A percentile compares a stretch with the other conserved stretches of the same genome.
Conservation (phyloP, 2,329 filamentous ascomycete genomes). For the Graphilbum sp. region DNA sequence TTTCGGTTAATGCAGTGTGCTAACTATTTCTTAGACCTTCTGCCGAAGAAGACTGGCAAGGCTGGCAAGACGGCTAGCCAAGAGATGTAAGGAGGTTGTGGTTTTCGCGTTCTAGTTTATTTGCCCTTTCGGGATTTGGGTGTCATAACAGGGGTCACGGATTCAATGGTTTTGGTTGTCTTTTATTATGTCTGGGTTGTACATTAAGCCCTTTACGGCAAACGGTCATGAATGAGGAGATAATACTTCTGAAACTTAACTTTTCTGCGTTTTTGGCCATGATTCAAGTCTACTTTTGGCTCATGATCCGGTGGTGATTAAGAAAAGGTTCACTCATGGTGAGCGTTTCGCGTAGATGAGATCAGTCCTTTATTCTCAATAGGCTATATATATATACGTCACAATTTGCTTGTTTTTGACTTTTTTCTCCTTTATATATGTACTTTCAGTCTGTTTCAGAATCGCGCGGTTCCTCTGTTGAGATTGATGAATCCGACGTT, state of each 20-base stretch:
- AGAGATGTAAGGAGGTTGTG: constrained; percentile 58
- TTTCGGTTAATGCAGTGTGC: background rate
- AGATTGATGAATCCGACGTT: too few species aligned
- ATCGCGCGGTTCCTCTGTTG: too few species aligned
- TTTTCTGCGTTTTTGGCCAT: background rate
- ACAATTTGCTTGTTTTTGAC: too few species aligned
- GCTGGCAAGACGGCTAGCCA: constrained; percentile 81
- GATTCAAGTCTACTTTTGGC: too few species aligned
- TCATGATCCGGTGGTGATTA: too few species aligned
- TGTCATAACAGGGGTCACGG: constrained; percentile 73
- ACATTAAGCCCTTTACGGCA: constrained; percentile 50
- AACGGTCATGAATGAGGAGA: constrained; percentile 48
- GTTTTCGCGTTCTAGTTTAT: constrained; percentile 32
- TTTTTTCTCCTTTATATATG: too few species aligned
- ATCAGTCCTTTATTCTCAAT: too few species aligned
- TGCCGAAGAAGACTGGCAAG: constrained; percentile 99
- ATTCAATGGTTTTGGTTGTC: constrained; percentile 58
- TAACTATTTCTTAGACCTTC: constrained; percentile 54
- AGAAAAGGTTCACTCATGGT: too few species aligned
- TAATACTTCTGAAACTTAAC: constrained; percentile 17
- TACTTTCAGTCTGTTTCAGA: too few species aligned
- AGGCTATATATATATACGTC: too few species aligned
- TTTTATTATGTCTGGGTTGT: constrained; percentile 48
- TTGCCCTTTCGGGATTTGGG: constrained; percentile 38
- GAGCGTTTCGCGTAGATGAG: too few species aligned